Evolutionary conservation across 2,329 filamentous ascomycete genomes (phyloP).

Genomic region (Amphichorda felina): DNA sequence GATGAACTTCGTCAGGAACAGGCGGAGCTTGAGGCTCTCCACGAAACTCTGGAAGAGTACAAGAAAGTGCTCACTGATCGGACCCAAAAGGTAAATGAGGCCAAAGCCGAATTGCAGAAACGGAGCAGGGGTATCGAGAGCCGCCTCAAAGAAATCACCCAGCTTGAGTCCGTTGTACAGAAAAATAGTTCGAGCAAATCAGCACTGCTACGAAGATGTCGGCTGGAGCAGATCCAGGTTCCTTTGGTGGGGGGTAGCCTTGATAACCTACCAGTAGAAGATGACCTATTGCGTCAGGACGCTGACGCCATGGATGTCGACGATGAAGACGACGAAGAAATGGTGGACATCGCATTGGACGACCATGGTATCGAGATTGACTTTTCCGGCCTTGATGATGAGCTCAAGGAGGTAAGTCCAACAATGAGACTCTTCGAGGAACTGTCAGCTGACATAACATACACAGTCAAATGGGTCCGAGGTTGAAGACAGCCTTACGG

Average conservation of each 20-base stretch:
- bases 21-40: conserved; percentile 65
- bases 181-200: conserved; percentile 78
- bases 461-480: conserved; percentile 55
- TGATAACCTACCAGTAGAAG: conserved; percentile 78
- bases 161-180: conserved; percentile 76
- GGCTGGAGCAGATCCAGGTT: conserved; percentile 83
- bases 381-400: conserved; percentile 71
- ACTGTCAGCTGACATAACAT: conserved; percentile 13
- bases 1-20: conserved; percentile 59
- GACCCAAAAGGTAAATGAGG: conserved; percentile 64
- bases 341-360: conserved; percentile 56
- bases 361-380: conserved; percentile 89
- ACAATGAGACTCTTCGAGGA: neutral
- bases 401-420: conserved; percentile 58
- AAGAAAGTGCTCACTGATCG: conserved; percentile 57
- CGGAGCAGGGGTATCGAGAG: conserved; percentile 73
- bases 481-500: conserved; percentile 63
- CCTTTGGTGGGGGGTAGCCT: conserved; percentile 69
- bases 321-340: conserved; percentile 56
- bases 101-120: conserved; percentile 70
- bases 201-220: conserved; percentile 73
- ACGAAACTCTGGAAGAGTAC: conserved; percentile 58
- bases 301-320: conserved; percentile 91
- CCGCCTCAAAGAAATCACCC: conserved; percentile 59
- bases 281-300: conserved; percentile 64